These are phyloP conservation scores for Citrullus amarus DNA, from an alignment of 306 rosid species.

Conservation along the genomic window DNA sequence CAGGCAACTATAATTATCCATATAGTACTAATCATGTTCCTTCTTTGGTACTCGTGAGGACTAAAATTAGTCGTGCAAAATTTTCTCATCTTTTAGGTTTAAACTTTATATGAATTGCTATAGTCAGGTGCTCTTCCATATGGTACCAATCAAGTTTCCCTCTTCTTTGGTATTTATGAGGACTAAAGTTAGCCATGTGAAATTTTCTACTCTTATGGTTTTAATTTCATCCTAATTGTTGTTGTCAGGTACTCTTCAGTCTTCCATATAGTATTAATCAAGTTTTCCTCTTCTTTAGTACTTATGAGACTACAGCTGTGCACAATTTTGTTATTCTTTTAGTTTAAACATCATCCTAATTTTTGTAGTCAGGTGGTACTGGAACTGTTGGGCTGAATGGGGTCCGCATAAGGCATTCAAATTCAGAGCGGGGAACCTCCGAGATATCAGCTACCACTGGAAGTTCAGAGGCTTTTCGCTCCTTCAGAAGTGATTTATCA, in stretches of 20 bases:
- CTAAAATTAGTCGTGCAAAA: not conserved
- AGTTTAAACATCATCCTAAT: conserved; percentile 4
- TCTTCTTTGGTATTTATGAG: not conserved
- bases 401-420: conserved; percentile 21
- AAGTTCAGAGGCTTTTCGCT: conserved; percentile 40
- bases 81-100: not conserved
- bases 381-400: conserved; percentile 39
- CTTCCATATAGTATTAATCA: not conserved
- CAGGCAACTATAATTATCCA: conserved; percentile 1
- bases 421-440: conserved; percentile 37
- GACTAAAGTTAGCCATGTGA: not conserved
- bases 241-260: conserved; percentile 30
- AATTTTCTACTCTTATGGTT: not conserved
- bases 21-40: not conserved
- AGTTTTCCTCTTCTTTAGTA: not conserved
- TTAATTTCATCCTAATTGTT: conserved; percentile 8
- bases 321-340: not conserved
- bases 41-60: not conserved
- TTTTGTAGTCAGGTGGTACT: conserved; percentile 36
- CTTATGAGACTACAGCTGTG: too few relatives aligned
- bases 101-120: not conserved
- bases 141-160: not conserved
- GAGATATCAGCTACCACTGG: conserved; percentile 38
- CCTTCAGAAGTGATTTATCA: conserved; percentile 41
- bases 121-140: conserved; percentile 31